Evolutionary conservation across 2,329 filamentous ascomycete genomes (phyloP), one percentile per base, ranked within the genome.

Genomic region (Venturia oleaginea): DNA sequence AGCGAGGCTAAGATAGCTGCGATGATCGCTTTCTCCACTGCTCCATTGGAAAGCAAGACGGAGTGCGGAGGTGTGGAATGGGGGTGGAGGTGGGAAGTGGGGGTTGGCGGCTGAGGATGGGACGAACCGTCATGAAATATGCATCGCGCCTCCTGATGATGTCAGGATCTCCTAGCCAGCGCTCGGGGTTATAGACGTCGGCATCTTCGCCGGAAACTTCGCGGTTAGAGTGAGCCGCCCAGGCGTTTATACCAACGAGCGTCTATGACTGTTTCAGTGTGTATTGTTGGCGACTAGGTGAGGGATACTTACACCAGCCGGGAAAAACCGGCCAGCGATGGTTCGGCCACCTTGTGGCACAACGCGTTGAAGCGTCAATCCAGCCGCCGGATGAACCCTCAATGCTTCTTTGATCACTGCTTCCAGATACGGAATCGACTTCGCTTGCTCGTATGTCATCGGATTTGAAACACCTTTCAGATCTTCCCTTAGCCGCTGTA

Each of bases 371-470:
- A 84, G 70, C 2, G 80, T 78, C 13, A 83, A 70, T 4, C 79
- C 81, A 0, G 77, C 76, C 0, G 80, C 78, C 0, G 81, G 76
- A 61, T 83, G 79, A 27, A 84, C 71, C 17, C 60, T 62, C 37
- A 63, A 43, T 0, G 79, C 78, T 68, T 84, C 82, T 61, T 83
- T 83, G 43, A 84, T 78, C 2, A 80, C 77, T 0, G 81, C 81
- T 65, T 84, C 77, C n/a, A 84, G 73, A 66, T 83, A 85, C 0
- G 79, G 80, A 69, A 81, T 73, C 17, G 72, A 72, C 54, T 74
- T 76, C 3, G 67, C 75, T 67, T 77, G 76, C 37, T 72, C 77
- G 68, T 74, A 80, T 0, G 71, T 74, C 1, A 78, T 65, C 0
- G 69, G 70, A n/a, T 70, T 67, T 22, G 74, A 69, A 71, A 43